Base-by-base conservation (phyloP, 106 monocot genomes). In the Phalaenopsis equestris region DNA sequence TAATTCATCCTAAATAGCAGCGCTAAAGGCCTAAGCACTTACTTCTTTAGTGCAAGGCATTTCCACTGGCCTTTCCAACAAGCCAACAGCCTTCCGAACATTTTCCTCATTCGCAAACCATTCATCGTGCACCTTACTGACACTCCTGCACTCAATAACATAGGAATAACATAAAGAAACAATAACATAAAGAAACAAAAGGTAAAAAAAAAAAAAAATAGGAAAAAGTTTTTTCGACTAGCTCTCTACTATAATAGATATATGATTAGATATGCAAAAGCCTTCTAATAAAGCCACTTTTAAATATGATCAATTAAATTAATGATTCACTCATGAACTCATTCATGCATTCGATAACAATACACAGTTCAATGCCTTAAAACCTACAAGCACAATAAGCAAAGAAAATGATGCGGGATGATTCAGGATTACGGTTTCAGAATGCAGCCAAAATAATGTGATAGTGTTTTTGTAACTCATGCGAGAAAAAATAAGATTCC, bases 51-150 rank as follows among this genome's bases (percentile, higher is more conserved):
- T 73, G 76, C 86, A 82, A 43, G 82, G 89, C 87, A 90, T 58
- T 76, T 87, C 89, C 45, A 70, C 79, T 11, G 85, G 77, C 43
- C 89, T 89, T 78, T 93, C 93, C 80, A 86, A 83, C 75, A 93
- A 84, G 72, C 93, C 93, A 73, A 90, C 93, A 81, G 74, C 75
- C 82, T 78, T 90, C n/a, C 93, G 83, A 38, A 93, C 93, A 72
- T 74, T 87, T 77, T 89, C 93, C 84, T 93, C 93, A 87, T 90
- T 90, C 16, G 87, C 93, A 84, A 93, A 91, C 93, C 93, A 93
- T 86, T 89, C 93, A 84, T 90, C 93, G 74, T 93, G 93, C 84
- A 93, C 93, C 82, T 82, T 93, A 83, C 89, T 90, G 21, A 93
- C 87, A 87, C 93, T 93, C 93, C 93, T 90, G 88, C 36, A 61